Percentiles rank a stretch among this genome's conserved stretches.
Conservation (phyloP, 1,284 basidiomycete species). For the Hymenochaete sp. region DNA sequence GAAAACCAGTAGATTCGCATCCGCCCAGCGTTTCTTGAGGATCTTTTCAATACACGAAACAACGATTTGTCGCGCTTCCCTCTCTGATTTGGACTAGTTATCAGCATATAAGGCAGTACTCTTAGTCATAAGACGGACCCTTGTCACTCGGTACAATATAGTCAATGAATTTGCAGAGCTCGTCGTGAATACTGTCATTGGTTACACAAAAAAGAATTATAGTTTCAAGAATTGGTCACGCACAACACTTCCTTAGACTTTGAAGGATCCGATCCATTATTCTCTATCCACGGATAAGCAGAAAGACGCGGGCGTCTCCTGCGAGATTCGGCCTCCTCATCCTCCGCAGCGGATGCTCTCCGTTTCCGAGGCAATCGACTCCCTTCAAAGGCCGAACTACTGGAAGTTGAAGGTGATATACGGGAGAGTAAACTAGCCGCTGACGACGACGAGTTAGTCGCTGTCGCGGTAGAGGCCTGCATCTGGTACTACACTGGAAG, state of each 20-base stretch:
- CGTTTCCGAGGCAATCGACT: neutral
- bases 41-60: slow-evolving; percentile 44
- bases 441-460: neutral
- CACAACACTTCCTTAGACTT: too few relatives aligned
- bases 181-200: slow-evolving; percentile 49
- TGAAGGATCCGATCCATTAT: too few relatives aligned
- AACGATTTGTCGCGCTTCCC: slow-evolving; percentile 40
- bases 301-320: too few relatives aligned
- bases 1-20: slow-evolving; percentile 49
- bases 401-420: slow-evolving; percentile 1
- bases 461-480: neutral
- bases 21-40: slow-evolving; percentile 38
- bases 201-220: neutral
- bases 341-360: slow-evolving; percentile 2
- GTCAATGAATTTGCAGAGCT: slow-evolving; percentile 49
- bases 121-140: neutral
- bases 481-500: neutral
- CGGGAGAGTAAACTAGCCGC: slow-evolving; percentile 7
- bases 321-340: slow-evolving; percentile 23
- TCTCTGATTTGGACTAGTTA: slow-evolving; percentile 32
- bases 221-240: neutral
- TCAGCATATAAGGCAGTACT: neutral
- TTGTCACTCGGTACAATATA: slow-evolving; percentile 49
- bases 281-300: too few relatives aligned
- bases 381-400: neutral